Evolutionary conservation across 257 asterid species (phyloP).

Genomic region (Solanum ossicruentum): DNA sequence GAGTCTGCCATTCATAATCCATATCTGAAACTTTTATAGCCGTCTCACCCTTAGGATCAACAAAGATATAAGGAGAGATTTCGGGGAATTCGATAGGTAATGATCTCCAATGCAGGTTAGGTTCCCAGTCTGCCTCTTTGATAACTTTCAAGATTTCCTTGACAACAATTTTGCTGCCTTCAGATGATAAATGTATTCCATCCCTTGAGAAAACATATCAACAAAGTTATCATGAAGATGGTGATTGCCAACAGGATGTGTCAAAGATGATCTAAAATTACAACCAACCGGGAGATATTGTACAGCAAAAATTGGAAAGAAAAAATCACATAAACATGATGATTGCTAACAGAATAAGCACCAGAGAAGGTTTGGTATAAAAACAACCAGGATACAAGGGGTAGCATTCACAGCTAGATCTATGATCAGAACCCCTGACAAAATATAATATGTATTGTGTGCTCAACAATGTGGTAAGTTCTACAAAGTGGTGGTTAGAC

Average conservation of each 20-base stretch:
- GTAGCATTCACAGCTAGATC: background rate
- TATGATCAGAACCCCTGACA: background rate
- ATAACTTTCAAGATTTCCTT: slow-evolving; percentile 60
- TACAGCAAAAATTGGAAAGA: background rate
- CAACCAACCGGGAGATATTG: background rate
- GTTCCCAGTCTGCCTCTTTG: slow-evolving; percentile 67
- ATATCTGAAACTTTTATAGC: slow-evolving; percentile 21
- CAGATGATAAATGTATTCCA: slow-evolving; percentile 62
- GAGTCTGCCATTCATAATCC: slow-evolving; percentile 37
- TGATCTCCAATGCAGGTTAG: slow-evolving; percentile 53
- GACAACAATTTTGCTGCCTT: slow-evolving; percentile 54
- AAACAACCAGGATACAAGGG: background rate
- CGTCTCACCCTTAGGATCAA: slow-evolving; percentile 35
- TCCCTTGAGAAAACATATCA: slow-evolving; percentile 35
- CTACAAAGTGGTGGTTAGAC: background rate
- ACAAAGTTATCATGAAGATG: background rate
- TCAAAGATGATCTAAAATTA: no score
- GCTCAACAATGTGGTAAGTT: background rate
- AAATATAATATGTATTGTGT: background rate
- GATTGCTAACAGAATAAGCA: background rate
- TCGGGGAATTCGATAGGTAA: slow-evolving; percentile 49
- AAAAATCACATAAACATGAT: background rate
- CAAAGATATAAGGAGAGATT: slow-evolving; percentile 39
- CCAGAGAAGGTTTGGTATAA: background rate
- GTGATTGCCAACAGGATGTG: background rate